phyloP scores from a whole-genome alignment of 2,329 filamentous ascomycete genomes.

The Lizonia empirigonia region DNA sequence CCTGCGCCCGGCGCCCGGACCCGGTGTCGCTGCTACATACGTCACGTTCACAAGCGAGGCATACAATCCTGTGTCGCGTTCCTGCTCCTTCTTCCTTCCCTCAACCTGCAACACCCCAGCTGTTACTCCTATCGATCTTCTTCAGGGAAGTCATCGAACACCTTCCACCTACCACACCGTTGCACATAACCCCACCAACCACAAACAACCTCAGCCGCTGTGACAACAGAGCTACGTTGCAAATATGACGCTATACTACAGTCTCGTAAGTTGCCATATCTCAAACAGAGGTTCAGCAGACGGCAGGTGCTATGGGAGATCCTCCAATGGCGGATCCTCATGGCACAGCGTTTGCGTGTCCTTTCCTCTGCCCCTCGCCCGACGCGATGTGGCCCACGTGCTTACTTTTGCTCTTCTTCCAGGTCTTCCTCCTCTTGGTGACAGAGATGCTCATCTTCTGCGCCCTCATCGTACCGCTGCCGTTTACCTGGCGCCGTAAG shows the following conservation, averaged over 20 bases:
- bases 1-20: slow-evolving; percentile 1
- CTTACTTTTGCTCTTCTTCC: slow-evolving; percentile 34
- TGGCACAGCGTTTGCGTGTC: slow-evolving; percentile 13
- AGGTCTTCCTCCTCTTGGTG: slow-evolving; percentile 85
- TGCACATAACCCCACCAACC: slow-evolving; percentile 21
- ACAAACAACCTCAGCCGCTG: slow-evolving; percentile 16
- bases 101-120: slow-evolving; percentile 15
- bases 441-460: slow-evolving; percentile 83
- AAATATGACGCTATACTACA: slow-evolving; percentile 74
- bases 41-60: slow-evolving; percentile 34
- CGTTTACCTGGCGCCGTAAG: slow-evolving; percentile 82
- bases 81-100: slow-evolving; percentile 25
- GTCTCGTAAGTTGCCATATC: slow-evolving; percentile 57
- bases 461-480: slow-evolving; percentile 82
- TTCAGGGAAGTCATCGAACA: slow-evolving; percentile 2
- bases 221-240: slow-evolving; percentile 41
- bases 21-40: slow-evolving; percentile 16
- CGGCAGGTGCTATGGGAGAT: neutral
- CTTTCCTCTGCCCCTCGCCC: neutral
- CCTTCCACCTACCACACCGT: slow-evolving; percentile 22
- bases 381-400: slow-evolving; percentile 25
- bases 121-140: slow-evolving; percentile 13
- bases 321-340: slow-evolving; percentile 13
- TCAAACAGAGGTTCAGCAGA: neutral
- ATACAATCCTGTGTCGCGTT: slow-evolving; percentile 28